A percentile compares a stretch with the other conserved stretches of the same genome.
These are phyloP conservation scores for Coccomyxa sp. DNA, from an alignment of 139 green algal genomes.

Conservation along the genomic window DNA sequence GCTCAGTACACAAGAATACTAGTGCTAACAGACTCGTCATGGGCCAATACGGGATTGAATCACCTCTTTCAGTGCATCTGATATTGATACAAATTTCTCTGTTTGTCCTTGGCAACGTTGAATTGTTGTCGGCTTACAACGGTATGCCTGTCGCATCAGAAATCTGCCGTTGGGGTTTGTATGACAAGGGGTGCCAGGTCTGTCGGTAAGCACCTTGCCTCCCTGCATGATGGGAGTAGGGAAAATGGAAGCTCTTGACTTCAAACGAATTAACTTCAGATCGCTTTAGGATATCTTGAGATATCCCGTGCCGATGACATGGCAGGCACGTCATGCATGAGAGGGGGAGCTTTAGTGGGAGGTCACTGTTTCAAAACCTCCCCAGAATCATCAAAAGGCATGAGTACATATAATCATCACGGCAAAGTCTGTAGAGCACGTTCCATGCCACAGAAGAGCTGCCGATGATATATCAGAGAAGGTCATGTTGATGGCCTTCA, in stretches of 20 bases:
- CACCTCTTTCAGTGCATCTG: not conserved
- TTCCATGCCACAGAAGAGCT: not conserved
- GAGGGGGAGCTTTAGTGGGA: too few species aligned
- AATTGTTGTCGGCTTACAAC: too few species aligned
- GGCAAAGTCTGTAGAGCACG: not conserved
- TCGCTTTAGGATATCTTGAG: too few species aligned
- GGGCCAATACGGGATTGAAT: not conserved
- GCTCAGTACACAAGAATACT: not conserved
- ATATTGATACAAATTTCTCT: not conserved
- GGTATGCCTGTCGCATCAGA: not conserved
- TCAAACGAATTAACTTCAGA: not conserved
- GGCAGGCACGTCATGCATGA: too few species aligned
- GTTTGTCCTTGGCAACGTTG: not conserved
- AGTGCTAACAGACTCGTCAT: not conserved
- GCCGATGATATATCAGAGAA: not conserved
- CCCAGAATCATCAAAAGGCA: too few species aligned
- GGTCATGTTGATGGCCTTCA: not conserved
- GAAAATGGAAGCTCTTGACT: not conserved
- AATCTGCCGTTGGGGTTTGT: not conserved
- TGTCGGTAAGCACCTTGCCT: not conserved
- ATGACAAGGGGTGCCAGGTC: not conserved
- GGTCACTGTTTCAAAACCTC: too few species aligned
- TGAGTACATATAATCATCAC: too few species aligned
- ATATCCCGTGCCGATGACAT: too few species aligned
- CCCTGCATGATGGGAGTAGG: not conserved